phyloP scores from a whole-genome alignment of 495 filamentous ascomycete species.

The Penicillium manginii region DNA sequence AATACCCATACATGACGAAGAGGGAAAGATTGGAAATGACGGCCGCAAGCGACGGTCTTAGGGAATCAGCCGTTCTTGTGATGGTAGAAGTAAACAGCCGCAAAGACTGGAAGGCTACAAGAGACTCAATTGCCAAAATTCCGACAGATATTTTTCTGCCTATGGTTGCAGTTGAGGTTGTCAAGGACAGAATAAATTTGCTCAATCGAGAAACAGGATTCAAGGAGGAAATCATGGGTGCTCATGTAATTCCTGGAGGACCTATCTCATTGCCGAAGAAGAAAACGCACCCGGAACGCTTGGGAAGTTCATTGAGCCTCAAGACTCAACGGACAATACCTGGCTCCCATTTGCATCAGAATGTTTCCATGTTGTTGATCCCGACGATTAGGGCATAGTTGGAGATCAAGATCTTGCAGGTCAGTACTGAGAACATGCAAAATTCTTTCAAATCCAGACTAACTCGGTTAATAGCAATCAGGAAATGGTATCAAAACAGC shows the following conservation, averaged over 20 bases:
- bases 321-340: background rate
- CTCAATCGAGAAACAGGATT: background rate
- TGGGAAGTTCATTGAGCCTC: slow-evolving; percentile 8
- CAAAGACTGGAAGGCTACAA: background rate
- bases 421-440: background rate
- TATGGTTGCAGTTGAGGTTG: slow-evolving; percentile 8
- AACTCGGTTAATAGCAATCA: slow-evolving; percentile 2
- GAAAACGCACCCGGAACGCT: background rate
- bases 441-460: background rate
- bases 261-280: background rate
- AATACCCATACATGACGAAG: no score
- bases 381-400: background rate
- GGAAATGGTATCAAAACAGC: background rate
- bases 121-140: background rate
- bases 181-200: background rate
- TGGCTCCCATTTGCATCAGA: background rate
- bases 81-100: background rate
- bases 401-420: background rate
- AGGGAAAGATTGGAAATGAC: no score
- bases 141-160: background rate
- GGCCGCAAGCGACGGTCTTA: no score
- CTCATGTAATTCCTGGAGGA: background rate
- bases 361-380: slow-evolving; percentile 7
- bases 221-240: background rate
- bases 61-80: slow-evolving; percentile 2